Evolutionary conservation across 176 grass and related monocot genomes (phyloP).

Genomic region (Oryza meyeriana): DNA sequence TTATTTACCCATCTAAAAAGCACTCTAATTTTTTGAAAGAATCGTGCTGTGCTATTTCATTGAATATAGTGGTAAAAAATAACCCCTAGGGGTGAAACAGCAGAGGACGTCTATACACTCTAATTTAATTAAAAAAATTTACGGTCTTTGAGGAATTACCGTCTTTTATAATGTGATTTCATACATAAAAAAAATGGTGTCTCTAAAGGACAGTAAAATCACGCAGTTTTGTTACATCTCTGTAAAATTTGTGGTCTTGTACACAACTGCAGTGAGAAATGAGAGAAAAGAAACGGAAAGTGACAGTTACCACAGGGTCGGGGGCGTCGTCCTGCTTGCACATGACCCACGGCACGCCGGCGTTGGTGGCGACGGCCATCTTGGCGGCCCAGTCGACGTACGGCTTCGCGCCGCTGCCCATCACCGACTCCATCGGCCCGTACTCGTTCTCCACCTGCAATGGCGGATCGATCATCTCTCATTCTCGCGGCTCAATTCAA

Average conservation of each 20-base stretch:
- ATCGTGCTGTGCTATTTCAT: no score
- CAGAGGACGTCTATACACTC: no score
- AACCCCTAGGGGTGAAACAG: no score
- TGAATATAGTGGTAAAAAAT: no score
- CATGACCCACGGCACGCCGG: slow-evolving; percentile 95
- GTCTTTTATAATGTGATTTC: no score
- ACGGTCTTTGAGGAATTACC: no score
- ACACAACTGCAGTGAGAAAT: background rate
- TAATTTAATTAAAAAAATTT: no score
- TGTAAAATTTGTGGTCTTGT: background rate
- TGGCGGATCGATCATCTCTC: background rate
- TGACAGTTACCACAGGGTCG: slow-evolving; percentile 66
- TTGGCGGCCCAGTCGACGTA: slow-evolving; percentile 82
- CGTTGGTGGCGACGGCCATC: slow-evolving; percentile 83
- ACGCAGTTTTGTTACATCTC: background rate
- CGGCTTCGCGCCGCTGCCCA: slow-evolving; percentile 64
- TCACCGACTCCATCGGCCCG: slow-evolving; percentile 81
- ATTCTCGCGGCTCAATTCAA: no score
- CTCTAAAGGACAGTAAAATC: background rate
- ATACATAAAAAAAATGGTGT: no score
- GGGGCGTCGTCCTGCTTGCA: slow-evolving; percentile 99
- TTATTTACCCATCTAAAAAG: background rate
- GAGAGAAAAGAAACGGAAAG: background rate
- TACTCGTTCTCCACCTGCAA: slow-evolving; percentile 94
- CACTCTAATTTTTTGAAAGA: no score